Evolutionary conservation across 2,329 filamentous ascomycete species (phyloP).

Genomic region (Anthostomella pinea): DNA sequence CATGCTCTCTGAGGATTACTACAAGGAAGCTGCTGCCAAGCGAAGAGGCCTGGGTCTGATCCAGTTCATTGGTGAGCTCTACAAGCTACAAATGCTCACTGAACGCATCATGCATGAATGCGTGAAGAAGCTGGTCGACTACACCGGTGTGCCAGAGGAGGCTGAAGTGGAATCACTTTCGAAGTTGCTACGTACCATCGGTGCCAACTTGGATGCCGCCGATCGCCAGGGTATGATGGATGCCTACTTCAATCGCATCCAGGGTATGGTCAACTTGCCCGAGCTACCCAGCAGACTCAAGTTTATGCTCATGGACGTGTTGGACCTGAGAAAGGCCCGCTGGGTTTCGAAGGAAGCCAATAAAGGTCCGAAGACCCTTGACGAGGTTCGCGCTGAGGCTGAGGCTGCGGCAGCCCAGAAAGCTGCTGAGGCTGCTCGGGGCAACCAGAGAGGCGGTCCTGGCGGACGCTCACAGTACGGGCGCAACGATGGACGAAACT

Average conservation of each 20-base stretch:
- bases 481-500: constrained; percentile 83
- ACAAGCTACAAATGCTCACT: constrained; percentile 98
- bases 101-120: constrained; percentile 99
- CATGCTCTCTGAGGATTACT: constrained; percentile 95
- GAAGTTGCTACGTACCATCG: constrained; percentile 89
- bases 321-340: constrained; percentile 73
- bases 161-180: constrained; percentile 94
- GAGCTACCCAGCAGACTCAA: constrained; percentile 81
- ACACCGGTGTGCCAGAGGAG: constrained; percentile 88
- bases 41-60: constrained; percentile 95
- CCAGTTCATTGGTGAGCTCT: constrained; percentile 98
- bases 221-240: constrained; percentile 86
- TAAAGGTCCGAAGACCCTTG: constrained; percentile 96
- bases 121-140: constrained; percentile 95
- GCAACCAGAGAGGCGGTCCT: constrained; percentile 62
- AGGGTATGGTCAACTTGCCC: constrained; percentile 74
- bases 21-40: constrained; percentile 88
- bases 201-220: constrained; percentile 76
- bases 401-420: constrained; percentile 78
- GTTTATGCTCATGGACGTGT: constrained; percentile 95
- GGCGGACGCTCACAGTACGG: constrained; percentile 71
- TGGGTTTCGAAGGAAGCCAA: constrained; percentile 87
- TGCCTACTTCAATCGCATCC: constrained; percentile 88
- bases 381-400: constrained; percentile 80
- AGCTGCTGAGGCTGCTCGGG: constrained; percentile 67